phyloP scores from a whole-genome alignment of 2,329 filamentous ascomycete species.

The Penicillium crustosum region DNA sequence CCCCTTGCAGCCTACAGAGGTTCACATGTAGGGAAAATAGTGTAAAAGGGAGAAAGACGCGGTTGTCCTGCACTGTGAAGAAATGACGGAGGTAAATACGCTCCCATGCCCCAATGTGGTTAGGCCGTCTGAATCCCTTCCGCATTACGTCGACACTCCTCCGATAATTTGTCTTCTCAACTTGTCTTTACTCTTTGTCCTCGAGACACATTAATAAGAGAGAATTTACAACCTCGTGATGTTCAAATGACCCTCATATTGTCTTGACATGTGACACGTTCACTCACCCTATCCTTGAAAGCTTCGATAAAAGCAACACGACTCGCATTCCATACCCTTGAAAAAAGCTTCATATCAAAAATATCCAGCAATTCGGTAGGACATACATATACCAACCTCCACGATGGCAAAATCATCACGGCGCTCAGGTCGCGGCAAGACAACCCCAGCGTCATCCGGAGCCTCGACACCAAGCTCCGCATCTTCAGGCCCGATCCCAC shows the following conservation, averaged over 20 bases:
- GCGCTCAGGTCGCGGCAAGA: constrained; percentile 33
- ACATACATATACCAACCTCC: neutral
- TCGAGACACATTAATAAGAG: constrained; percentile 12
- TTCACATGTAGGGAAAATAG: constrained; percentile 1
- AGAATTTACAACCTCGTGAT: constrained; percentile 2
- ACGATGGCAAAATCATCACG: constrained; percentile 40
- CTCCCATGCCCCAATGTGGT: constrained; percentile 25
- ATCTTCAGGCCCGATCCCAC: constrained; percentile 51
- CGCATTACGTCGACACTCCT: neutral
- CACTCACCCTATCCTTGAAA: constrained; percentile 11
- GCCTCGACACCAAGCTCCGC: constrained; percentile 36
- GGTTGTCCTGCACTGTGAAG: neutral
- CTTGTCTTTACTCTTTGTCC: neutral
- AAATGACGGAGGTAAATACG: constrained; percentile 15
- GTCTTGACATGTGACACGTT: constrained; percentile 20
- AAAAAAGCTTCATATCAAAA: neutral
- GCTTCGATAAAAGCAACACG: constrained; percentile 4
- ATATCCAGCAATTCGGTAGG: neutral
- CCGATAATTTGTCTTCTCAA: neutral
- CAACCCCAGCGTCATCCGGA: constrained; percentile 26
- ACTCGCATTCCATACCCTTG: neutral
- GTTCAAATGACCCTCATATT: constrained; percentile 9
- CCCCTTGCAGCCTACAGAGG: constrained; percentile 13
- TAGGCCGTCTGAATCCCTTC: constrained; percentile 9
- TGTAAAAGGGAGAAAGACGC: neutral